Conservation (phyloP, 805 yeast species). For the Citeromyces matritensis region DNA sequence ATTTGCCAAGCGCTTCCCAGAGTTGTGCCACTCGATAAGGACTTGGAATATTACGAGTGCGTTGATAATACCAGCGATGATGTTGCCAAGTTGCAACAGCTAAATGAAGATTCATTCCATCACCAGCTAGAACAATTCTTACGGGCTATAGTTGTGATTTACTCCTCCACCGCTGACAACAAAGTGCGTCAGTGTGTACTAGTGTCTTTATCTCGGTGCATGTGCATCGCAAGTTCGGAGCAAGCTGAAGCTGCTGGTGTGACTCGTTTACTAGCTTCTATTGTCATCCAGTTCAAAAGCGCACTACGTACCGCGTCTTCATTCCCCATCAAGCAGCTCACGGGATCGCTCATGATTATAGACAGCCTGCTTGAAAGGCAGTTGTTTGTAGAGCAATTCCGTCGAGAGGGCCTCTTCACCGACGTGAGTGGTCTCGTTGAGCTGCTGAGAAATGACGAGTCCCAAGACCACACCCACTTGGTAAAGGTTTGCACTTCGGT, state of each 20-base stretch:
- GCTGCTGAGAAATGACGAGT: slow-evolving; percentile 5
- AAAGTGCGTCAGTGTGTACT: slow-evolving; percentile 44
- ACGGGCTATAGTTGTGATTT: slow-evolving; percentile 42
- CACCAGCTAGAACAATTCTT: slow-evolving; percentile 30
- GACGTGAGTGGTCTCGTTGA: slow-evolving; percentile 25
- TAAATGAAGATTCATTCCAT: slow-evolving; percentile 4
- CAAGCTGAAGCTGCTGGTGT: slow-evolving; percentile 22
- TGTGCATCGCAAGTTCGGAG: slow-evolving; percentile 5
- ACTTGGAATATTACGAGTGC: too few species aligned
- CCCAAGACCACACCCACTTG: slow-evolving; percentile 55
- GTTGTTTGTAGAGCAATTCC: slow-evolving; percentile 30
- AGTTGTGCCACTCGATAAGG: slow-evolving; percentile 1
- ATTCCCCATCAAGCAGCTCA: slow-evolving; percentile 4
- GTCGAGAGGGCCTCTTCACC: slow-evolving; percentile 57
- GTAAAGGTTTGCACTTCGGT: slow-evolving; percentile 55
- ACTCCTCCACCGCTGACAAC: slow-evolving; percentile 59
- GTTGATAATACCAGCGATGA: slow-evolving; percentile 14
- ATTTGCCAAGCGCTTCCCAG: slow-evolving; percentile 24
- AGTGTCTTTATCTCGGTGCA: slow-evolving; percentile 29
- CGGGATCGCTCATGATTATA: slow-evolving; percentile 34
- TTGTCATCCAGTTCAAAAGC: slow-evolving; percentile 37
- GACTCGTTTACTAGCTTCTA: slow-evolving; percentile 39
- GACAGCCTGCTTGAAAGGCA: slow-evolving; percentile 24
- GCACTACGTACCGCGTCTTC: slow-evolving; percentile 7
- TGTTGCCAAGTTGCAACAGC: slow-evolving; percentile 15